A percentile compares a stretch with the other conserved stretches of the same genome.
phyloP scores from a whole-genome alignment of 169 alveolate genomes.

The Eimeria necatrix region DNA sequence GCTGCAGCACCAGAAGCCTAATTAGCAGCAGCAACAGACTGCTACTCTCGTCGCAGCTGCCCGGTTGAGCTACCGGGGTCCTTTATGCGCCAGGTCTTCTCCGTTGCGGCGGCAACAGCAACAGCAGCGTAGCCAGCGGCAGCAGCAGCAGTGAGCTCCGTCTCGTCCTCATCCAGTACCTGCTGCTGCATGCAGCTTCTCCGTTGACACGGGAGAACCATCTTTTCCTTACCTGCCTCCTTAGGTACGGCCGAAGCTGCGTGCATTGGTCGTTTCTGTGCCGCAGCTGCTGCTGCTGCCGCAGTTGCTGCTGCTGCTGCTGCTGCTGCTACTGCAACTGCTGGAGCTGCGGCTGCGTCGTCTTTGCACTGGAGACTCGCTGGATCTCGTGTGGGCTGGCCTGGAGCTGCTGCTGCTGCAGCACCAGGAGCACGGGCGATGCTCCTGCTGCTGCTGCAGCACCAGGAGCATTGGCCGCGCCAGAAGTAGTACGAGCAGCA shows the following conservation, averaged over 20 bases:
- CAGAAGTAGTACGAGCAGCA: not conserved
- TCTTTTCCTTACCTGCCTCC: not conserved
- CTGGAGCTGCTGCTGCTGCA: conserved; percentile 54
- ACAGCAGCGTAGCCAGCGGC: conserved; percentile 2
- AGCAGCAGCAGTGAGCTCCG: conserved; percentile 28
- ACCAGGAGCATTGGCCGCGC: not conserved
- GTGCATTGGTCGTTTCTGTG: not conserved
- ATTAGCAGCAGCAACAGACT: not conserved
- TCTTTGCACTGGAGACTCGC: not conserved
- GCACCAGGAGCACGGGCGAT: conserved; percentile 31
- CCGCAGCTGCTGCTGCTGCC: conserved; percentile 22
- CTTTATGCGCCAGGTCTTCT: not conserved
- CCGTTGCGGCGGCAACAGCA: not conserved
- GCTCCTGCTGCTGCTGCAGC: conserved; percentile 32
- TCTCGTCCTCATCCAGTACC: not conserved
- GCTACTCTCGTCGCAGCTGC: not conserved
- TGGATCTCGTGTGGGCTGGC: not conserved
- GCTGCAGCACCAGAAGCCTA: not conserved
- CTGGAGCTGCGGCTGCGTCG: not conserved
- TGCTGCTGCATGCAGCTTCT: not conserved
- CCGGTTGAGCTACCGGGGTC: too few species aligned
- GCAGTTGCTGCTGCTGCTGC: conserved; percentile 31
- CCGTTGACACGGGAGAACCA: not conserved
- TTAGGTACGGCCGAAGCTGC: not conserved
- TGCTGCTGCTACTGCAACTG: conserved; percentile 10